Evolutionary conservation across 768 basidiomycete species (phyloP).

Genomic region (Rhizopogon vulgaris): DNA sequence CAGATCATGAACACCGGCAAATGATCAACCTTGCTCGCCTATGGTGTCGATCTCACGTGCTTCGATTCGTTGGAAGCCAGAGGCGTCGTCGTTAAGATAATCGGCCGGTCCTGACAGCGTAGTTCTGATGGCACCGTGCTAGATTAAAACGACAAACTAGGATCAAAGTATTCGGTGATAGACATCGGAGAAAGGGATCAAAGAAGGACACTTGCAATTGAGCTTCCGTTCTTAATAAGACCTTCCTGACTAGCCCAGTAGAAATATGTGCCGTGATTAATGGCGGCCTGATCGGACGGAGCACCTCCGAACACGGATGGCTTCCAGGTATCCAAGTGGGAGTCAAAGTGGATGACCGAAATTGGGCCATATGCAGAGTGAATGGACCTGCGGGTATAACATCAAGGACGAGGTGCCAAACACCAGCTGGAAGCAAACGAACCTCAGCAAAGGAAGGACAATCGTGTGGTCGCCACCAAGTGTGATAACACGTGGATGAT

Average conservation of each 20-base stretch:
- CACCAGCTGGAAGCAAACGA: slow-evolving; percentile 20
- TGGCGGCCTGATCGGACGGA: slow-evolving; percentile 62
- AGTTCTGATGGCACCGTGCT: slow-evolving; percentile 87
- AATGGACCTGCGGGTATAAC: slow-evolving; percentile 47
- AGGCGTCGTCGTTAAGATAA: slow-evolving; percentile 68
- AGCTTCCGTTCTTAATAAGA: slow-evolving; percentile 67
- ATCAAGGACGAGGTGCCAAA: not conserved
- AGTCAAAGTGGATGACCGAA: slow-evolving; percentile 83
- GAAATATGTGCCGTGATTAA: slow-evolving; percentile 89
- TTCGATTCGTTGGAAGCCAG: slow-evolving; percentile 79
- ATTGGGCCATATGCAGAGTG: slow-evolving; percentile 74
- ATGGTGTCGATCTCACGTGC: slow-evolving; percentile 81
- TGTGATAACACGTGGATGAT: slow-evolving; percentile 76
- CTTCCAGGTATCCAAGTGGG: slow-evolving; percentile 79
- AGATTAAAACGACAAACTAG: slow-evolving; percentile 52
- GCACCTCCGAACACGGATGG: slow-evolving; percentile 71
- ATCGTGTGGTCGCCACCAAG: slow-evolving; percentile 90
- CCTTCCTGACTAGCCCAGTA: slow-evolving; percentile 86
- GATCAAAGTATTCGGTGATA: slow-evolving; percentile 50
- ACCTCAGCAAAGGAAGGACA: slow-evolving; percentile 49
- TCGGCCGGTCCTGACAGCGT: slow-evolving; percentile 74
- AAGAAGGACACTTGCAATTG: slow-evolving; percentile 68
- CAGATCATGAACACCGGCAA: not conserved
- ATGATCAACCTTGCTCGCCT: slow-evolving; percentile 33
- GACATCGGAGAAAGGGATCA: slow-evolving; percentile 13